Percentiles rank a stretch among this genome's conserved stretches.
Conservation (phyloP, 2,329 filamentous ascomycete species). For the Colletotrichum somersetense region DNA sequence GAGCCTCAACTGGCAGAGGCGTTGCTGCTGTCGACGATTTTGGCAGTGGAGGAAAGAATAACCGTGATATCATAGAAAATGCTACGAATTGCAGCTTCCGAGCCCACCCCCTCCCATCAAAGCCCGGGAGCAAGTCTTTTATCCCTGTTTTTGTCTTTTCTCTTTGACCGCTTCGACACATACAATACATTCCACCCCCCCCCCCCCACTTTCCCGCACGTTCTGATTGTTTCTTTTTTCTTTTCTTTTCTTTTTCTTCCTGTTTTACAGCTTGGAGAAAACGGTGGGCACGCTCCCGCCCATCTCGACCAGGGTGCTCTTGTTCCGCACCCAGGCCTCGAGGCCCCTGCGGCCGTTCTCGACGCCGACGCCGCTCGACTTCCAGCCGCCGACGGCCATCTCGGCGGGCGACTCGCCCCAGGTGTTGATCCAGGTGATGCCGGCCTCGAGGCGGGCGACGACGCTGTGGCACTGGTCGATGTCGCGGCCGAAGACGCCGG, state of each 20-base stretch:
- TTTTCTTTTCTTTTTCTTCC: neutral
- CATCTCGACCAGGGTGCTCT: conserved; percentile 90
- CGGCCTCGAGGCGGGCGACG: conserved; percentile 78
- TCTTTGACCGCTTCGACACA: neutral
- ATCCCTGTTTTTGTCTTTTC: neutral
- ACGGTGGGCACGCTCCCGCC: conserved; percentile 77
- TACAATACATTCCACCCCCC: neutral
- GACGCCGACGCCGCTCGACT: conserved; percentile 87
- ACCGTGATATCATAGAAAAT: conserved; percentile 27
- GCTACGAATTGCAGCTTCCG: conserved; percentile 15
- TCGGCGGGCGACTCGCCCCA: conserved; percentile 94
- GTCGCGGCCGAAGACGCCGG: conserved; percentile 84
- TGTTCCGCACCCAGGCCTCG: conserved; percentile 86
- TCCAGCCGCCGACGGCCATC: conserved; percentile 95
- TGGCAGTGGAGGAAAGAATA: neutral
- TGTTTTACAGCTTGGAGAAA: conserved; percentile 75
- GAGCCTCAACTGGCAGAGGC: too few species aligned
- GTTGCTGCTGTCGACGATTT: too few species aligned
- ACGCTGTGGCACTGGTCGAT: conserved; percentile 80
- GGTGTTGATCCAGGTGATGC: conserved; percentile 93
- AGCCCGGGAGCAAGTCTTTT: neutral
- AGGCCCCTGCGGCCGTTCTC: conserved; percentile 87
- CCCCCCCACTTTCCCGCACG: too few species aligned
- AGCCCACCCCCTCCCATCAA: neutral
- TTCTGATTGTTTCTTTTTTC: too few species aligned